Base-by-base conservation (phyloP, 2,329 filamentous ascomycete species). In the Knufia petricola region DNA sequence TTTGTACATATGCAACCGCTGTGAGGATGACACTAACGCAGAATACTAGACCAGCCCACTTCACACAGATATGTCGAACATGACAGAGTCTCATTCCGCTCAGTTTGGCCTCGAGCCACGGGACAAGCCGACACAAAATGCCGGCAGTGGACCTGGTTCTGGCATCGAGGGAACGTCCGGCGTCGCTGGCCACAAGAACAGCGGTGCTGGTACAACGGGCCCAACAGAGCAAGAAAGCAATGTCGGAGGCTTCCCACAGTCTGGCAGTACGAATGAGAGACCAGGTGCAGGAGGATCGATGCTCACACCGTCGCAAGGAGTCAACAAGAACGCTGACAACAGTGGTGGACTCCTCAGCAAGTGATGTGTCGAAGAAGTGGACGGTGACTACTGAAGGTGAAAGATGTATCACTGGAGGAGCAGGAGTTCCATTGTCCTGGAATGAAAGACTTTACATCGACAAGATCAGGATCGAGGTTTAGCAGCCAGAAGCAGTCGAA, bases 131-230 rank as follows among this genome's bases (percentile, higher is more conserved):
- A 54, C 52, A 19, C 49, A 46, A n/a, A 54, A 54, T 19, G 53
- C 51, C 4, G 51, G 50, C 20, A 30, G 49, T 7, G 53, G 54
- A 20, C 48, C 52, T 20, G 55, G 55, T 38, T 48, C 50, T 32
- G 55, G 53, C 13, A 43, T 55, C 30, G 52, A 54, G 21, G 55
- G 55, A 4, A 55, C 53, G n/a, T 52, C 51, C 19, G 53, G 53
- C 26, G 53, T 55, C 32, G 19, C 46, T 26, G 55, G 53, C 3
- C 48, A 52, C 10, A 42, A 41, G 21, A 53, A 53, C 38, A 50
- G 26, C 23, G 45, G 10, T 26, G 21, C 17, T n/a, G 32, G 15
- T n/a, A 44, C n/a, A n/a, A 24, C 45, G 12, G 23, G n/a, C 15
- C 28, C 9, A 15, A 19, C n/a, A 26, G 46, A 36, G 19, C 23